phyloP scores from a whole-genome alignment of 2,329 filamentous ascomycete genomes.

The Didymosphaeria variabile region DNA sequence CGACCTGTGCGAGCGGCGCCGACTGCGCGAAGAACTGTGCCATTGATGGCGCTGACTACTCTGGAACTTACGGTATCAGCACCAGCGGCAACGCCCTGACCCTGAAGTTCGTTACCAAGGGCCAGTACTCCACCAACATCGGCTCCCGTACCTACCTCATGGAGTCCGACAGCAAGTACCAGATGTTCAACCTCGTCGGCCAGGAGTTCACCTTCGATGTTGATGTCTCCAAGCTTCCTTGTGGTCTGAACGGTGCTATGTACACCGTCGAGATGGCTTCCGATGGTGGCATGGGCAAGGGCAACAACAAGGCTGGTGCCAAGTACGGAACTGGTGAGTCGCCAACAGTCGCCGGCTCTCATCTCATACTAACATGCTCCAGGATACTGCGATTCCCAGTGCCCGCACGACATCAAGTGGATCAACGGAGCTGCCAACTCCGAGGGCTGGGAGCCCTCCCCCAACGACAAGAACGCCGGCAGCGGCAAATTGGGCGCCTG shows the following conservation, averaged over 20 bases:
- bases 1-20: constrained; percentile 51
- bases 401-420: constrained; percentile 62
- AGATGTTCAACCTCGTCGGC: constrained; percentile 53
- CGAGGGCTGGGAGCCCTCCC: constrained; percentile 61
- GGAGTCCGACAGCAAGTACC: constrained; percentile 52
- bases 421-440: constrained; percentile 64
- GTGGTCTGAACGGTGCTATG: constrained; percentile 71
- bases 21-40: constrained; percentile 53
- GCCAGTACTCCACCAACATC: constrained; percentile 53
- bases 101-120: constrained; percentile 67
- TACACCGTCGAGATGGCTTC: constrained; percentile 67
- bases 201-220: constrained; percentile 55
- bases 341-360: constrained; percentile 20
- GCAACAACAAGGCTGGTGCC: constrained; percentile 62
- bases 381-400: constrained; percentile 52
- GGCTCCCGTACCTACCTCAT: constrained; percentile 55
- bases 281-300: constrained; percentile 66
- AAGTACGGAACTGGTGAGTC: constrained; percentile 67
- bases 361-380: not conserved
- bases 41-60: constrained; percentile 55
- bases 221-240: constrained; percentile 68
- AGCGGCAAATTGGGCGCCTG: constrained; percentile 66
- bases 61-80: constrained; percentile 59
- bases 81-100: constrained; percentile 62
- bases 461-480: constrained; percentile 64